These are phyloP conservation scores for Erysiphe neolycopersici DNA, from an alignment of 2,329 filamentous ascomycete genomes.

Conservation along the genomic window DNA sequence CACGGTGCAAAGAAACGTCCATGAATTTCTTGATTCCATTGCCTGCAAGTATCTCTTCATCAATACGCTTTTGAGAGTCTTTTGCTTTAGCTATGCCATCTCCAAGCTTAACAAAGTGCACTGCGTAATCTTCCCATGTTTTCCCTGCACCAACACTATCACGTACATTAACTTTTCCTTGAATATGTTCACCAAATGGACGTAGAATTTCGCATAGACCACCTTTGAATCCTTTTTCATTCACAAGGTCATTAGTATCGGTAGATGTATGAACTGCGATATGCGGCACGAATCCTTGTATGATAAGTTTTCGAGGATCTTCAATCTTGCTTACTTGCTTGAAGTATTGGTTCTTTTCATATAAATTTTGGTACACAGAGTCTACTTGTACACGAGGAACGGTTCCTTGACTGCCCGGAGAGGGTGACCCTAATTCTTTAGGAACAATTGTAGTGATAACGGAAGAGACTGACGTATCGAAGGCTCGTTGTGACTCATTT, in stretches of 20 bases:
- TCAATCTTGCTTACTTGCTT: conserved; percentile 7
- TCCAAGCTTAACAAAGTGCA: conserved; percentile 57
- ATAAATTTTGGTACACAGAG: conserved; percentile 25
- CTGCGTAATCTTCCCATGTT: conserved; percentile 67
- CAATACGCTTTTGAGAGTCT: conserved; percentile 13
- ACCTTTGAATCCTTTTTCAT: conserved; percentile 57
- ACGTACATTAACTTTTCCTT: conserved; percentile 68
- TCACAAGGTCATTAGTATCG: conserved; percentile 58
- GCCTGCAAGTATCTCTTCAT: conserved; percentile 5
- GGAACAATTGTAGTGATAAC: conserved; percentile 41
- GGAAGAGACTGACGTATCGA: conserved; percentile 31
- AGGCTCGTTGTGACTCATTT: conserved; percentile 24
- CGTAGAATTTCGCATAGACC: conserved; percentile 67
- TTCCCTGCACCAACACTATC: conserved; percentile 71
- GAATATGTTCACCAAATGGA: conserved; percentile 70
- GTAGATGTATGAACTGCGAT: conserved; percentile 66
- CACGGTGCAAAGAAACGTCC: conserved; percentile 5
- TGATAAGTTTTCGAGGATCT: conserved; percentile 38
- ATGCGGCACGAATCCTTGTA: conserved; percentile 69
- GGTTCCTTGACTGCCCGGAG: conserved; percentile 32
- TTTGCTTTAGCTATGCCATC: conserved; percentile 24
- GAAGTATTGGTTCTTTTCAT: conserved; percentile 12
- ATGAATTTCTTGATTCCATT: conserved; percentile 6
- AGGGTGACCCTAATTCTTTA: conserved; percentile 38
- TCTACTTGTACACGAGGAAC: conserved; percentile 28